Evolutionary conservation across 2,329 filamentous ascomycete species (phyloP), one percentile per base, ranked within the genome.

Genomic region (Ophiostoma sp.): DNA sequence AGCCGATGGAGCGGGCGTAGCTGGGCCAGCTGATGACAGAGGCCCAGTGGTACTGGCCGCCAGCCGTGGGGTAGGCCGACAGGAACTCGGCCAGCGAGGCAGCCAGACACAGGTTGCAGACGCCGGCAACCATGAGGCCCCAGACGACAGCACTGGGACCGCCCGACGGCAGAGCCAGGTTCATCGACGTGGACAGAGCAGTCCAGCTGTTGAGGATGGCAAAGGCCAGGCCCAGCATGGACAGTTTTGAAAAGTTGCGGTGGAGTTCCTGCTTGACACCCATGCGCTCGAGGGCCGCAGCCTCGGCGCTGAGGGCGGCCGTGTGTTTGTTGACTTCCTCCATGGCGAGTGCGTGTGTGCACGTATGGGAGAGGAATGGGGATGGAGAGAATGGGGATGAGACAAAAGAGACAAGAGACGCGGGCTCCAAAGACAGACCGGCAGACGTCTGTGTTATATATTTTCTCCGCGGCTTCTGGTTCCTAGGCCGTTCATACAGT

Each of bases 21-120:
- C 77, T 78, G 69, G 82, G 81, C 81, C 86, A 88, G 44, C 84
- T 82, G 71, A 91, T 79, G 66, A 86, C 78, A 67, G 89, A 87
- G 2, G 88, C 89, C 89, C 89, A 91, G 75, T 91, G 87, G 72
- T 92, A 91, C 76, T 89, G 84, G 14, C 85, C 87, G 71, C 84
- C 84, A 3, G 84, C 84, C 1, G 81, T 83, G 0, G 81, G 81
- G 69, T 87, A 90, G 0, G 87, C 86, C 0, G 86, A 88, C 9
- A 90, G 79, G 74, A 90, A 92, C 75, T 92, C 89, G 64, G 89
- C 88, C 41, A 92, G 80, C 4, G 87, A 89, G 8, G 86, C 83
- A 5, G 89, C 87, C 49, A 91, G 82, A 72, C 86, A 89, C 9
- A 91, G 74, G 73, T 91, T 92, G 79, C 89, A 91, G 64, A 91